A percentile compares a stretch with the other conserved stretches of the same genome.
Conservation (phyloP, 192 early-diverging fungal genomes). For the Coemansia sp. region DNA sequence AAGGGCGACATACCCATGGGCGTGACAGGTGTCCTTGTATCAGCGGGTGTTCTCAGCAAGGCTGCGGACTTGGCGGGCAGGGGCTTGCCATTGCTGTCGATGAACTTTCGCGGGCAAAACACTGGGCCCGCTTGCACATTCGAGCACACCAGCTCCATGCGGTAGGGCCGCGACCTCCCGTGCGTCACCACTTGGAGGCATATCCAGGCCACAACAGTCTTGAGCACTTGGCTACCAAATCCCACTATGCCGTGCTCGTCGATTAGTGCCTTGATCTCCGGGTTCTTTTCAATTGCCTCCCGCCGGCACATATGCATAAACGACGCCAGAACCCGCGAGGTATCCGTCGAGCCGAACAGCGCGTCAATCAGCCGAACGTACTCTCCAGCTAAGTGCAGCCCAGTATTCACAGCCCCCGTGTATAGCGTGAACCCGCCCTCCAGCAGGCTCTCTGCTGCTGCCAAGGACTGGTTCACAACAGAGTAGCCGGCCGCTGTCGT, state of each 20-base stretch:
- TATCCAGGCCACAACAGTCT: constrained; percentile 82
- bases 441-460: constrained; percentile 35
- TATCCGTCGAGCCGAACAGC: constrained; percentile 93
- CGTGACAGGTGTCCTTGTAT: not conserved
- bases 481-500: constrained; percentile 41
- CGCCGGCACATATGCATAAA: constrained; percentile 75
- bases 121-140: constrained; percentile 18
- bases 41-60: not conserved
- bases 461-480: constrained; percentile 38
- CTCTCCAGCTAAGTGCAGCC: constrained; percentile 76
- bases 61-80: not conserved
- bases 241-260: constrained; percentile 64
- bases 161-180: constrained; percentile 51
- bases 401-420: constrained; percentile 69
- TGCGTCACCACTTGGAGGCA: constrained; percentile 81
- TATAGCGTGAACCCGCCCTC: constrained; percentile 76
- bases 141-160: constrained; percentile 46
- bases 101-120: constrained; percentile 43
- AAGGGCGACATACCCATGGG: not conserved
- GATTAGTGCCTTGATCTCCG: constrained; percentile 58
- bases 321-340: constrained; percentile 80
- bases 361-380: constrained; percentile 89
- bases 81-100: constrained; percentile 36
- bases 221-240: constrained; percentile 69
- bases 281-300: constrained; percentile 67